Conservation (phyloP, 208 protist species). For the Phytomonas serpens region DNA sequence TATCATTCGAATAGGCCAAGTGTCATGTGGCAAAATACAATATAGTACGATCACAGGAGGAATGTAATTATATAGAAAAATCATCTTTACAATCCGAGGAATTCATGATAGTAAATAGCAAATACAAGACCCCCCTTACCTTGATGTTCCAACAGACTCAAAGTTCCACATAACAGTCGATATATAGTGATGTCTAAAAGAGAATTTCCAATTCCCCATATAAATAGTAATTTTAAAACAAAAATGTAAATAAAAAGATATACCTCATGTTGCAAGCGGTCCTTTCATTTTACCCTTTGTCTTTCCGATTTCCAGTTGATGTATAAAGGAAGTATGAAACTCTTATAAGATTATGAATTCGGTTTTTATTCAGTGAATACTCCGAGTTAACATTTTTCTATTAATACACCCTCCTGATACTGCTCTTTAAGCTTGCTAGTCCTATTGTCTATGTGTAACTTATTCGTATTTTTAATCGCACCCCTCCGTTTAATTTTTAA, state of each 20-base stretch:
- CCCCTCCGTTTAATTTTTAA: background rate
- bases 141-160: background rate
- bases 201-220: background rate
- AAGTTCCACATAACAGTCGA: background rate
- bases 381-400: background rate
- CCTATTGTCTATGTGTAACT: background rate
- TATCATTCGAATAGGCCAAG: background rate
- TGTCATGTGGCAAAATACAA: no score
- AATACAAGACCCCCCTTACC: background rate
- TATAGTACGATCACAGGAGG: no score
- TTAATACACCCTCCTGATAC: background rate
- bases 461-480: background rate
- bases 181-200: background rate
- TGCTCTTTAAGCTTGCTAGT: slow-evolving; percentile 1
- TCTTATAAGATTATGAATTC: background rate
- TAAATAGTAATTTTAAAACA: slow-evolving; percentile 1
- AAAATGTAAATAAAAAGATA: background rate
- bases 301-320: background rate
- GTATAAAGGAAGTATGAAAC: background rate
- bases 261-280: background rate
- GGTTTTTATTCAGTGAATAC: background rate
- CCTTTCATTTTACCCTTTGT: background rate
- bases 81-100: background rate
- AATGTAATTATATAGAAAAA: background rate
- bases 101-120: background rate